These are phyloP conservation scores for Glebionis coronaria DNA, from an alignment of 129 eudicot species.

Conservation along the genomic window DNA sequence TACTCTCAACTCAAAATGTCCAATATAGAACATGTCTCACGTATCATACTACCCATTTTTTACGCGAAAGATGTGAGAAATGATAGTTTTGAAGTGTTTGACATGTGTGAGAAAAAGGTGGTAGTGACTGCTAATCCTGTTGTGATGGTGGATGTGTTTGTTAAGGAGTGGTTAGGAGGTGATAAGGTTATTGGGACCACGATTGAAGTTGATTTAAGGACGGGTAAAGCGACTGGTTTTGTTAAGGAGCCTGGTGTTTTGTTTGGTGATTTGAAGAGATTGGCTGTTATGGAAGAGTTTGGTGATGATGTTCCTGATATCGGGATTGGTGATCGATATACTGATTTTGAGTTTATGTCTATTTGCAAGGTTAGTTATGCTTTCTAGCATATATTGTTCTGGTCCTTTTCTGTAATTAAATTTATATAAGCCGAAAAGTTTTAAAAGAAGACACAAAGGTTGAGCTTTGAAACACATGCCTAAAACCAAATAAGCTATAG, in stretches of 20 bases:
- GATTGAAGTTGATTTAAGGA: slow-evolving; percentile 78
- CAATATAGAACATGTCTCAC: slow-evolving; percentile 69
- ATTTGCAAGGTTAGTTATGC: slow-evolving; percentile 68
- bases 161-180: slow-evolving; percentile 75
- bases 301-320: slow-evolving; percentile 77
- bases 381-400: too few relatives aligned
- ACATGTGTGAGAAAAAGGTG: slow-evolving; percentile 58
- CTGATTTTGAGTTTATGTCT: slow-evolving; percentile 92
- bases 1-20: slow-evolving; percentile 52
- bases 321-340: slow-evolving; percentile 82
- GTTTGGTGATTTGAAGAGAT: slow-evolving; percentile 65
- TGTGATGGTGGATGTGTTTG: slow-evolving; percentile 86
- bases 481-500: too few relatives aligned
- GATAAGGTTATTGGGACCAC: slow-evolving; percentile 91
- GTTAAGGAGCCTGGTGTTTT: slow-evolving; percentile 71
- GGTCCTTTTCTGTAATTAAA: neutral
- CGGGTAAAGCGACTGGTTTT: slow-evolving; percentile 79
- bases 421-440: too few relatives aligned
- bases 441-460: too few relatives aligned
- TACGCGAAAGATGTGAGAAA: slow-evolving; percentile 72
- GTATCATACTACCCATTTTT: slow-evolving; percentile 67
- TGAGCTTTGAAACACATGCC: too few relatives aligned
- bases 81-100: slow-evolving; percentile 68
- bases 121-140: slow-evolving; percentile 91
- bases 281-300: slow-evolving; percentile 66